Evolutionary conservation across 2,329 filamentous ascomycete genomes (phyloP).

Genomic region (Pezicula neosporulosa): DNA sequence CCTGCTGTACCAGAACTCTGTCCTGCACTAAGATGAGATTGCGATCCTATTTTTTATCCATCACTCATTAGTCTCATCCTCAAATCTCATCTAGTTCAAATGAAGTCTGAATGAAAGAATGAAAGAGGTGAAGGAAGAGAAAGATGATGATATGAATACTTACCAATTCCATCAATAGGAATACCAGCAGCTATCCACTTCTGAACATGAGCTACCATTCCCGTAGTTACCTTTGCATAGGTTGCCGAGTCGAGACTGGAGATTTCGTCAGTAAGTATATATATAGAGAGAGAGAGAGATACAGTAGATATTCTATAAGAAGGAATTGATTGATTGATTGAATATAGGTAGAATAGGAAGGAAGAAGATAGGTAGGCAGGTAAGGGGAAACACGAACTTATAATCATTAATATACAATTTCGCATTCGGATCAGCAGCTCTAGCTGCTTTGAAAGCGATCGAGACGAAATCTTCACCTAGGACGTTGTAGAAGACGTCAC

Average conservation of each 20-base stretch:
- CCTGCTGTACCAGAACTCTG: constrained; percentile 6
- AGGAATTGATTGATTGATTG: too few relatives aligned
- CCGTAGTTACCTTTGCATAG: constrained; percentile 56
- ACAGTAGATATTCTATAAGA: constrained; percentile 39
- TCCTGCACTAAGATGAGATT: constrained; percentile 15
- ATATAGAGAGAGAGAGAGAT: too few relatives aligned
- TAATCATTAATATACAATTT: constrained; percentile 77
- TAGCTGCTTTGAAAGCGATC: constrained; percentile 68
- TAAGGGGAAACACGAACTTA: too few relatives aligned
- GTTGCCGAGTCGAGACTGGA: constrained; percentile 50
- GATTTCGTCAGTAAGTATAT: constrained; percentile 31
- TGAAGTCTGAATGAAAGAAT: too few relatives aligned
- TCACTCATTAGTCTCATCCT: too few relatives aligned
- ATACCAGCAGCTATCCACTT: constrained; percentile 60
- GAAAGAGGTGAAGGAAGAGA: not conserved
- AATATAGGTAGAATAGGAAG: too few relatives aligned
- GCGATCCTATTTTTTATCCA: constrained; percentile 28
- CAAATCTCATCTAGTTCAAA: too few relatives aligned
- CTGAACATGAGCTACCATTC: constrained; percentile 56
- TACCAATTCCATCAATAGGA: constrained; percentile 60
- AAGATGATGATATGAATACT: not conserved
- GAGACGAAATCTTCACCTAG: constrained; percentile 67
- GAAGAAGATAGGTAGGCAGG: too few relatives aligned
- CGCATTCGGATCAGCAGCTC: constrained; percentile 60
- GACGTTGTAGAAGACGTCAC: constrained; percentile 62